phyloP scores from a whole-genome alignment of 257 asterid genomes.

The Mentha longifolia region DNA sequence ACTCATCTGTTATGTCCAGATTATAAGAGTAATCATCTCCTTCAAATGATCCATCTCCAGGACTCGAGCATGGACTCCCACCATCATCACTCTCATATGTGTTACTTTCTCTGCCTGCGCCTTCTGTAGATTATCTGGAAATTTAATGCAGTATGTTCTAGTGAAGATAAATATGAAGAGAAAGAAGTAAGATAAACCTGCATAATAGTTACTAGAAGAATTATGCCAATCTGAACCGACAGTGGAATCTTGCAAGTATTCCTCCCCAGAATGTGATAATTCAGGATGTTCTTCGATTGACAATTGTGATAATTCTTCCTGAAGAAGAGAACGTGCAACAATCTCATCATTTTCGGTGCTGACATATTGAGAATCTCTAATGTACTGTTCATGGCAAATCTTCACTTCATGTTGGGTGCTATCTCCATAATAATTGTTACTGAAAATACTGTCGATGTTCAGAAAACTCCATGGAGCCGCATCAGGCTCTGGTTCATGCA shows the following conservation, averaged over 20 bases:
- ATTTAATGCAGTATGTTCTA: constrained; percentile 28
- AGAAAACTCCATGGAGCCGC: constrained; percentile 66
- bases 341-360: constrained; percentile 59
- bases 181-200: constrained; percentile 46
- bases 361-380: constrained; percentile 45
- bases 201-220: constrained; percentile 54
- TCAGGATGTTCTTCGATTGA: constrained; percentile 64
- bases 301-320: constrained; percentile 65
- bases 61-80: constrained; percentile 71
- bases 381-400: constrained; percentile 68
- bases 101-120: constrained; percentile 57
- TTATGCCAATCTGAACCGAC: constrained; percentile 57
- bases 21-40: constrained; percentile 60
- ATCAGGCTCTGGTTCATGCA: constrained; percentile 76
- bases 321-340: constrained; percentile 61
- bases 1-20: constrained; percentile 81
- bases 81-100: constrained; percentile 54
- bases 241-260: constrained; percentile 47
- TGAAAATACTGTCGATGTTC: constrained; percentile 66
- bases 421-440: constrained; percentile 76
- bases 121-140: constrained; percentile 30
- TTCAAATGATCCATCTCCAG: constrained; percentile 69
- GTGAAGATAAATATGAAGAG: constrained; percentile 19
- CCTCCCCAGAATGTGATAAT: constrained; percentile 48
- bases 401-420: constrained; percentile 65